Evolutionary conservation across 2,329 filamentous ascomycete species (phyloP).

Genomic region (Aschersonia sp.): DNA sequence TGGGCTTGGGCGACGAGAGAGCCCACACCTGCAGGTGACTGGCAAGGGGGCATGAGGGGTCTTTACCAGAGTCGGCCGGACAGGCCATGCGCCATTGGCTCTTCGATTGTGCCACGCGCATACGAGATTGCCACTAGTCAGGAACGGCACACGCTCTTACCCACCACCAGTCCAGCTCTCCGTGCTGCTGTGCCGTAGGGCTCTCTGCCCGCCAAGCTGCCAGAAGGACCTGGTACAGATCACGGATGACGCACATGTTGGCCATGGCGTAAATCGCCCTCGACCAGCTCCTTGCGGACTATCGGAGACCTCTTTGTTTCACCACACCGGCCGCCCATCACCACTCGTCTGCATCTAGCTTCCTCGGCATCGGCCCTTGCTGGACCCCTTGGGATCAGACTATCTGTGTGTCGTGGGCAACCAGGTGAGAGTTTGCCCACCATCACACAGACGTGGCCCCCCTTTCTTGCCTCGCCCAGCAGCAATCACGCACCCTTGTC

Average conservation of each 20-base stretch:
- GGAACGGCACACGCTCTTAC: slow-evolving; percentile 2
- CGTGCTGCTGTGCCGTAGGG: not conserved
- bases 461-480: not conserved
- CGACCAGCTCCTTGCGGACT: no score
- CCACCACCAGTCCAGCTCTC: not conserved
- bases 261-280: no score
- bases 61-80: not conserved
- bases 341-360: not conserved
- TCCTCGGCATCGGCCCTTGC: not conserved
- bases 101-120: not conserved
- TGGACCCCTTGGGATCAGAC: not conserved
- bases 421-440: not conserved
- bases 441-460: not conserved
- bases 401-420: not conserved
- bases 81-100: not conserved
- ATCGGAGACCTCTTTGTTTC: no score
- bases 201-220: not conserved
- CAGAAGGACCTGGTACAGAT: not conserved
- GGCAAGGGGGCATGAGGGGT: not conserved
- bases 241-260: not conserved
- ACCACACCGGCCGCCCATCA: not conserved
- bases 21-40: not conserved
- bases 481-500: not conserved
- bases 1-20: not conserved
- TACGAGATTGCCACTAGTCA: slow-evolving; percentile 5